These are phyloP conservation scores for Suillus discolor DNA, from an alignment of 768 basidiomycete species.

Conservation along the genomic window DNA sequence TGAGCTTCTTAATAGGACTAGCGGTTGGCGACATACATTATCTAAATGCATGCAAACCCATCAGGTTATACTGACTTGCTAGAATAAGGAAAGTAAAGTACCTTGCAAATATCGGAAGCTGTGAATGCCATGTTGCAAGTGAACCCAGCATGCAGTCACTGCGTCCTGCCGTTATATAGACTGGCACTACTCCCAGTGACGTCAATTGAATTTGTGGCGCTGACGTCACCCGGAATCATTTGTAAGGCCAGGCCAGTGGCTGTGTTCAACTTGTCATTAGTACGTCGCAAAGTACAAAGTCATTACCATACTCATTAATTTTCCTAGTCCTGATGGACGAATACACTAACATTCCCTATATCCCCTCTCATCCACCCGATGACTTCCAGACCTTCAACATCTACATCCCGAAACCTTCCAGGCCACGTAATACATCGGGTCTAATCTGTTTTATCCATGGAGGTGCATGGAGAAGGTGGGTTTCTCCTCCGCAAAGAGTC, in stretches of 20 bases:
- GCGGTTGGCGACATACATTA: conserved; percentile 39
- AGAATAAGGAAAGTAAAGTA: conserved; percentile 36
- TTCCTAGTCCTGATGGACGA: conserved; percentile 12
- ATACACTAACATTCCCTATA: conserved; percentile 39
- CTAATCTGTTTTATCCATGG: conserved; percentile 79
- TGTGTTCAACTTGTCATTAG: background rate
- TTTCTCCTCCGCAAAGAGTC: conserved; percentile 8
- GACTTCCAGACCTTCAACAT: conserved; percentile 56
- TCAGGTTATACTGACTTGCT: background rate
- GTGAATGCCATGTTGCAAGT: conserved; percentile 62
- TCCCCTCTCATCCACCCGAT: conserved; percentile 25
- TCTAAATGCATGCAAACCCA: conserved; percentile 30
- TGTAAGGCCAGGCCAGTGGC: background rate
- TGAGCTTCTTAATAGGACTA: conserved; percentile 16
- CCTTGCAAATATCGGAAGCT: conserved; percentile 77
- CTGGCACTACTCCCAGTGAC: conserved; percentile 23
- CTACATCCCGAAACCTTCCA: conserved; percentile 43
- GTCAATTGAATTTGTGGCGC: conserved; percentile 19
- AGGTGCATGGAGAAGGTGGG: conserved; percentile 82
- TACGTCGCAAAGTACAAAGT: background rate
- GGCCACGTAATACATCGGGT: conserved; percentile 2
- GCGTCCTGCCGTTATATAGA: background rate
- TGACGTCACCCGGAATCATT: conserved; percentile 11
- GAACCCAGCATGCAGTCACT: too few species aligned
- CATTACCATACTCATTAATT: background rate